Evolutionary conservation across 805 yeast genomes (phyloP), one percentile per base, ranked within the genome.

Genomic region (Blastobotrys attinorum): DNA sequence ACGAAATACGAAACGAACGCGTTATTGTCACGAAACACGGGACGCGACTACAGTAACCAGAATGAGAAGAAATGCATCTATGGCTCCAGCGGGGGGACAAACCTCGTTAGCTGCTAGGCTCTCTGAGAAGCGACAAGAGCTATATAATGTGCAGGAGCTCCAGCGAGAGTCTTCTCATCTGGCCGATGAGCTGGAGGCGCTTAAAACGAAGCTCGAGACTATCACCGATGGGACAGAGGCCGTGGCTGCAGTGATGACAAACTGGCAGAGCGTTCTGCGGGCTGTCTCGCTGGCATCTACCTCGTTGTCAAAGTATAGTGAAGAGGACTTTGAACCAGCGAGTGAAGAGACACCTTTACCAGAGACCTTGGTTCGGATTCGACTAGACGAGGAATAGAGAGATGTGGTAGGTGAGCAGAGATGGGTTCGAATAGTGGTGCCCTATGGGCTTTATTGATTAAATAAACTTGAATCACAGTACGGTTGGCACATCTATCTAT

Each of bases 211-310:
- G 47, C 56, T 81, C 6, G 72, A 67, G 16, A 66, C 66, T 13
- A 61, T 78, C 61, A 61, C 69, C 40, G 71, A 72, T 33, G 87
- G 87, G 0, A 70, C 86, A 1, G 77, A 35, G 40, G 73, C 81
- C 31, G 79, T 79, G 4, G 75, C 76, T 2, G 60, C 70, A 3
- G 75, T 81, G 1, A 67, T 83, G 53, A 67, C 76, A 2, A 80
- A 78, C 51, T 81, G 89, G 89, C 71, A 73, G 44, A 75, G 73
- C 45, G 79, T 81, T 16, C 64, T 77, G 16, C 67, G 76, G 46
- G 72, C 83, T 2, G 73, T 81, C 0, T 72, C 81, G 8, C 61
- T 82, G 51, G 87, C 87, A 0, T 63, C 71, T 2, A 52, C 51
- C 5, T 42, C 49, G 67, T 76, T 21, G 54, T 71, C 69, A 46